These are phyloP conservation scores for Fusarium newnesense DNA, from an alignment of 2,329 filamentous ascomycete species.

Conservation along the genomic window DNA sequence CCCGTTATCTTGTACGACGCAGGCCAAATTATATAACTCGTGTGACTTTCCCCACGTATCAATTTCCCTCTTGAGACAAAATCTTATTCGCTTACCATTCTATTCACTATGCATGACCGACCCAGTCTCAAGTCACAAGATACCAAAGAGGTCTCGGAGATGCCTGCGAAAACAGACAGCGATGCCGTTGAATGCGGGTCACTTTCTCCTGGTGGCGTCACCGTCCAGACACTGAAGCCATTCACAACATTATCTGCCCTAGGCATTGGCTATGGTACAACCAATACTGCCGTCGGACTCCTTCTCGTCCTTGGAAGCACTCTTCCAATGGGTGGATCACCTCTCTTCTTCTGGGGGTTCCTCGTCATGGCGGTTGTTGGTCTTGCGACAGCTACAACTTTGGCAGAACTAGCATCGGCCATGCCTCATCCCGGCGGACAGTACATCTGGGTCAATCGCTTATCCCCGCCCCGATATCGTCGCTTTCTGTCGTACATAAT, in stretches of 20 bases:
- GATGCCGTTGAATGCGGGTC: neutral
- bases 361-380: neutral
- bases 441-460: conserved; percentile 1
- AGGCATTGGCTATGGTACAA: conserved; percentile 10
- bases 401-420: neutral
- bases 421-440: conserved; percentile 11
- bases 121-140: neutral
- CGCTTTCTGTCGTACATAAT: neutral
- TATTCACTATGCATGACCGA: no score
- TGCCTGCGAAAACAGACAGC: neutral
- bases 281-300: conserved; percentile 5
- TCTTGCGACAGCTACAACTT: neutral
- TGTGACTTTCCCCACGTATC: neutral
- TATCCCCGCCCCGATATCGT: neutral
- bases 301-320: conserved; percentile 7
- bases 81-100: no score
- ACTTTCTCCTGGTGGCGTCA: neutral
- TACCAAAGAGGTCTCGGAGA: neutral
- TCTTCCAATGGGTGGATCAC: conserved; percentile 3
- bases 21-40: neutral
- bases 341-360: conserved; percentile 11
- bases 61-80: neutral
- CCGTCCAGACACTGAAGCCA: neutral
- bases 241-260: conserved; percentile 6
- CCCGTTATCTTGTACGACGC: neutral